Evolutionary conservation across 768 basidiomycete genomes (phyloP).

Genomic region (Mycena leptocephala): DNA sequence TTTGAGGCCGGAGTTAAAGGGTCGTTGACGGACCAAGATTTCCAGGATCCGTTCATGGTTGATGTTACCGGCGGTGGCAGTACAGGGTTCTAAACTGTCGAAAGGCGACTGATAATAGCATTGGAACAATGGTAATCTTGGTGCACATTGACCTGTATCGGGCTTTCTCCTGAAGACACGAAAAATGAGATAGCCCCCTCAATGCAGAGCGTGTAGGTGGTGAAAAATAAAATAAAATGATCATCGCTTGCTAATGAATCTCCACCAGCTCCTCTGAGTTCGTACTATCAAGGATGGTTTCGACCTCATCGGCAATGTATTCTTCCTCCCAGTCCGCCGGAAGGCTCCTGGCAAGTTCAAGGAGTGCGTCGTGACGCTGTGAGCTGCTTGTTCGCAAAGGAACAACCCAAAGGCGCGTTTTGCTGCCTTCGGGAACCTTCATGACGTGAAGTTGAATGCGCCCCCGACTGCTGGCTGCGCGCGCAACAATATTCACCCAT

Average conservation of each 20-base stretch:
- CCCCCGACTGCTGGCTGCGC: neutral
- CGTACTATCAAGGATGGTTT: neutral
- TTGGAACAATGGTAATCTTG: too few species aligned
- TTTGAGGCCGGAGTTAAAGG: conserved; percentile 21
- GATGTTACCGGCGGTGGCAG: conserved; percentile 15
- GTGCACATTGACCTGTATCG: too few species aligned
- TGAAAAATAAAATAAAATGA: too few species aligned
- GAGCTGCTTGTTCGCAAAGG: neutral
- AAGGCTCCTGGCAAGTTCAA: neutral
- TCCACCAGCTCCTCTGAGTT: neutral
- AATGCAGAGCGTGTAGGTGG: too few species aligned
- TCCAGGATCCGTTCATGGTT: too few species aligned
- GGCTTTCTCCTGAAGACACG: too few species aligned
- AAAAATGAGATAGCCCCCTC: too few species aligned
- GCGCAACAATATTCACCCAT: neutral
- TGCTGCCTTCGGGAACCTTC: neutral
- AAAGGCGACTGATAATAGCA: too few species aligned
- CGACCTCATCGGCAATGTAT: neutral
- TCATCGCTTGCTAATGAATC: neutral
- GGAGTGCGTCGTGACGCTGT: neutral
- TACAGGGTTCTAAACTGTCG: conserved; percentile 8
- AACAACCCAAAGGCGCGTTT: neutral
- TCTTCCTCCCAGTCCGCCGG: neutral
- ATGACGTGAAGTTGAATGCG: conserved; percentile 8
- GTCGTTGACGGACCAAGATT: conserved; percentile 19